These are phyloP conservation scores for Talaromyces verruculosus DNA, from an alignment of 2,329 filamentous ascomycete species.

Conservation along the genomic window DNA sequence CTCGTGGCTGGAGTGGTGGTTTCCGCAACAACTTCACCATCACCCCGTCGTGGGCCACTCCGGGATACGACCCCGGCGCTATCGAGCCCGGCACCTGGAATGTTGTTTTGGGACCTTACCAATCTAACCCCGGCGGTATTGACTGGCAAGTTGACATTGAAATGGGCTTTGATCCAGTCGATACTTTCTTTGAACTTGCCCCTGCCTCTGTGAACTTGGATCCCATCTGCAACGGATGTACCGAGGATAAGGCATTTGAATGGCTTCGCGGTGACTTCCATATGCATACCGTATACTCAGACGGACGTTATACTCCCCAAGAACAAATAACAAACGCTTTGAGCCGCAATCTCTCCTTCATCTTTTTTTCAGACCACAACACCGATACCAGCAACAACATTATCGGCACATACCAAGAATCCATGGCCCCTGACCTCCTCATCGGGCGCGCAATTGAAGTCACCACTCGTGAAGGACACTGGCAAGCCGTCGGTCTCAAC, in stretches of 20 bases:
- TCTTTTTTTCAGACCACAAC: slow-evolving; percentile 30
- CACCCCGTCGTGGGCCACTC: slow-evolving; percentile 25
- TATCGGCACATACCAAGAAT: slow-evolving; percentile 23
- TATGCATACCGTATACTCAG: slow-evolving; percentile 30
- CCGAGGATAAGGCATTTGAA: not conserved
- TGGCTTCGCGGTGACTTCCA: slow-evolving; percentile 30
- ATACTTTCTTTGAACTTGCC: slow-evolving; percentile 20
- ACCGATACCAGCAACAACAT: slow-evolving; percentile 27
- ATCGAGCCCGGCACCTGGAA: slow-evolving; percentile 27
- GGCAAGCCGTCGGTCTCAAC: slow-evolving; percentile 29
- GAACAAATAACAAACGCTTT: slow-evolving; percentile 24
- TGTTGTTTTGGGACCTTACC: slow-evolving; percentile 27
- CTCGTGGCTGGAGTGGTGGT: slow-evolving; percentile 25
- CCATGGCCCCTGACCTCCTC: slow-evolving; percentile 25
- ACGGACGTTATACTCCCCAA: slow-evolving; percentile 25
- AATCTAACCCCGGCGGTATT: slow-evolving; percentile 24
- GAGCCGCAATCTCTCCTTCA: slow-evolving; percentile 25
- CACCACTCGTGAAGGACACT: slow-evolving; percentile 28
- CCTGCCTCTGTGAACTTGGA: slow-evolving; percentile 21
- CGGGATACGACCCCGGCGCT: slow-evolving; percentile 27
- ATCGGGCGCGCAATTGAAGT: slow-evolving; percentile 29
- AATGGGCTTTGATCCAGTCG: slow-evolving; percentile 21
- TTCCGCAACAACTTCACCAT: slow-evolving; percentile 28
- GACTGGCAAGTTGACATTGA: slow-evolving; percentile 26
- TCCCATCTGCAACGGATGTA: slow-evolving; percentile 8